Evolutionary conservation across 2,329 filamentous ascomycete species (phyloP).

Genomic region (Fusarium liriodendri): DNA sequence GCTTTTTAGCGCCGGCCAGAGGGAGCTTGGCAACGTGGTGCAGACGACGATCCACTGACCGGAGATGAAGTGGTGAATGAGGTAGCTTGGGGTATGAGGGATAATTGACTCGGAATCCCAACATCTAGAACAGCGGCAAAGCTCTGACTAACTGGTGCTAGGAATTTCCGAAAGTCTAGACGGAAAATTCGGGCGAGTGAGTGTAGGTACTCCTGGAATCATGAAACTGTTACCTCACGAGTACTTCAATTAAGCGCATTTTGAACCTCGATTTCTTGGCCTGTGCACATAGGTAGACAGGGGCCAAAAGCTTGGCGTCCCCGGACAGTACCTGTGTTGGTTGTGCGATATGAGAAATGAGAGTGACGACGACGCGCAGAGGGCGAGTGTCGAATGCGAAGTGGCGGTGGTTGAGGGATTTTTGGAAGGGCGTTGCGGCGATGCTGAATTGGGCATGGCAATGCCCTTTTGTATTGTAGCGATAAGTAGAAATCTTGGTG

Average conservation of each 20-base stretch:
- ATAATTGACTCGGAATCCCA: not conserved
- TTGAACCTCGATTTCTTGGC: not conserved
- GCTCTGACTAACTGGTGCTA: not conserved
- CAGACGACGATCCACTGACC: not conserved
- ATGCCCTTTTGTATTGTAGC: conserved; percentile 30
- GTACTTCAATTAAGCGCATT: not conserved
- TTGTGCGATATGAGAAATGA: not conserved
- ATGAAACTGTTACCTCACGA: not conserved
- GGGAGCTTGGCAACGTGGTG: not conserved
- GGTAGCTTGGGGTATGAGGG: not conserved
- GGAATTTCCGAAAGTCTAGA: not conserved
- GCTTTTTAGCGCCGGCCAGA: conserved; percentile 26
- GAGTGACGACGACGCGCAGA: not conserved
- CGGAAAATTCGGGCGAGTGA: not conserved
- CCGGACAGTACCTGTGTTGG: not conserved
- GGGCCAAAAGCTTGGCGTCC: not conserved
- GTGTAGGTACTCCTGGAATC: not conserved
- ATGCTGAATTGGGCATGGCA: conserved; percentile 18
- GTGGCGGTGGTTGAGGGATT: conserved; percentile 17
- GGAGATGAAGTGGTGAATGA: not conserved
- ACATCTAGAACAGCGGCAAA: not conserved
- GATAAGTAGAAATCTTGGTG: conserved; percentile 7
- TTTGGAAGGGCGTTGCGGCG: not conserved
- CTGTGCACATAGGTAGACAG: not conserved
- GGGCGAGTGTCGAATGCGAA: not conserved